Evolutionary conservation across 306 rosid species (phyloP).

Genomic region (Fagus crenata): DNA sequence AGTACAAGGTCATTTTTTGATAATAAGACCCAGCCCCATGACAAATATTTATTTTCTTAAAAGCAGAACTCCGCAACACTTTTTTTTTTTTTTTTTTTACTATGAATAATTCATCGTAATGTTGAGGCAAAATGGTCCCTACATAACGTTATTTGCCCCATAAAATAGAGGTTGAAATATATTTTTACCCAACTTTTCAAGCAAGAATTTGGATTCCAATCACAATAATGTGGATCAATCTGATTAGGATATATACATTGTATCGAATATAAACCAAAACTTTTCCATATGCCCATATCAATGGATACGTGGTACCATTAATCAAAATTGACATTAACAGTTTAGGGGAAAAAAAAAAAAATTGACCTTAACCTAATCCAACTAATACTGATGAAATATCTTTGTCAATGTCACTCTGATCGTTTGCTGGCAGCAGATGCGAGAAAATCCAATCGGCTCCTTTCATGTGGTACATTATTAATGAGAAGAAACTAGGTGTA

Average conservation of each 20-base stretch:
- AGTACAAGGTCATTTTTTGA: not conserved
- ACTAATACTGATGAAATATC: no score
- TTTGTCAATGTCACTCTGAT: no score
- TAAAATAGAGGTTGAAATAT: not conserved
- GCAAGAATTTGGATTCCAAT: not conserved
- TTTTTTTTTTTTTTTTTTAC: not conserved
- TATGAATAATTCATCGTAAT: not conserved
- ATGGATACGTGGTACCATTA: no score
- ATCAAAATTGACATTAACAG: no score
- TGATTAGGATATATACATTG: no score
- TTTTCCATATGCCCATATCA: no score
- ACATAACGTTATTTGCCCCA: not conserved
- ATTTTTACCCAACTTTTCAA: not conserved
- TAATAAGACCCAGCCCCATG: not conserved
- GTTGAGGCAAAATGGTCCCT: not conserved
- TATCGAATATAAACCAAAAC: no score
- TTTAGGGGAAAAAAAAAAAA: no score
- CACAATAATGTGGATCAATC: not conserved
- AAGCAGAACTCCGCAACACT: not conserved
- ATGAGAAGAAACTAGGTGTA: not conserved
- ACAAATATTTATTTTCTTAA: not conserved
- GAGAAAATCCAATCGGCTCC: not conserved
- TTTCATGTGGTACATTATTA: not conserved
- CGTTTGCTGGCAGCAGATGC: not conserved
- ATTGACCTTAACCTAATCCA: no score